Evolutionary conservation across 805 yeast species (phyloP).

Genomic region (Lipomyces sp.): DNA sequence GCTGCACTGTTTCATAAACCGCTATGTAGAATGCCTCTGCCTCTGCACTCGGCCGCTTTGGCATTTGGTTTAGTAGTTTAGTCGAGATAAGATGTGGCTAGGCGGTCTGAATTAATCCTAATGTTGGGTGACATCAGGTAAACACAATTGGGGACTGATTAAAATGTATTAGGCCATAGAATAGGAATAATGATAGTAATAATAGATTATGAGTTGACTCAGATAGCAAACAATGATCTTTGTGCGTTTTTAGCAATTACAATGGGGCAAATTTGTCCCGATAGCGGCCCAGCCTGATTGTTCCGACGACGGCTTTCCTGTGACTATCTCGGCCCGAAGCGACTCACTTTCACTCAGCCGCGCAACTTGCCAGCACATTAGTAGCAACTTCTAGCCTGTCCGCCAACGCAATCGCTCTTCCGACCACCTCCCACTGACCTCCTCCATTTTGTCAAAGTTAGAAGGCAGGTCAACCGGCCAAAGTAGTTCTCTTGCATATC

Average conservation of each 20-base stretch:
- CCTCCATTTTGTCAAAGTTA: not conserved
- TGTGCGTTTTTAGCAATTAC: too few species aligned
- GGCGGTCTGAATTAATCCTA: not conserved
- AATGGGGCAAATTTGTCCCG: too few species aligned
- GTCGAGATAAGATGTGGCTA: too few species aligned
- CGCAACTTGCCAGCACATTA: not conserved
- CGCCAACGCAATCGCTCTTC: not conserved
- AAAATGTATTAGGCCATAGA: too few species aligned
- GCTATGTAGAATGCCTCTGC: slow-evolving; percentile 62
- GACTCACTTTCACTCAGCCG: not conserved
- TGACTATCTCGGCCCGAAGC: not conserved
- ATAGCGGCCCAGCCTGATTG: too few species aligned
- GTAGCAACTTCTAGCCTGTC: not conserved
- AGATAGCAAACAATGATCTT: too few species aligned
- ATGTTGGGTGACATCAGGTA: too few species aligned
- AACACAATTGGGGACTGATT: too few species aligned
- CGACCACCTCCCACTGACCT: not conserved
- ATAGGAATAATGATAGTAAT: too few species aligned
- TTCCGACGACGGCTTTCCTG: too few species aligned
- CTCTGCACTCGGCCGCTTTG: slow-evolving; percentile 48
- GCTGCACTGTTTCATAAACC: slow-evolving; percentile 58
- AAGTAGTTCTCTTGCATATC: not conserved
- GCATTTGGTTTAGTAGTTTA: not conserved
- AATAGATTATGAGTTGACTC: too few species aligned
- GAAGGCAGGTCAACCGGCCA: not conserved